These are phyloP conservation scores for Boletus rubropictus DNA, from an alignment of 768 basidiomycete genomes.

Conservation along the genomic window DNA sequence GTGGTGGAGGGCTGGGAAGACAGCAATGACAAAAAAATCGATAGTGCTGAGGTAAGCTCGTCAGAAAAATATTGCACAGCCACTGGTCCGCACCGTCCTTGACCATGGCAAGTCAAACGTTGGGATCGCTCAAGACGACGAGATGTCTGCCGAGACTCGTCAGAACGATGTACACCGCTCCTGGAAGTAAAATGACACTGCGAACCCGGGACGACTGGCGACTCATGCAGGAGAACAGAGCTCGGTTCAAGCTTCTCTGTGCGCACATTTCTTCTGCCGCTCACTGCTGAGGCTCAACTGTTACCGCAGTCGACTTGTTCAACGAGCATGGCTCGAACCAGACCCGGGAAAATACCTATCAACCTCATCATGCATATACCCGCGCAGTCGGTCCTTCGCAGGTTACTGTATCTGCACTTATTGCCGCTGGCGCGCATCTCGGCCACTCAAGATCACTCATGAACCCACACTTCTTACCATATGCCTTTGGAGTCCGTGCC, in stretches of 20 bases:
- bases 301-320: conserved; percentile 51
- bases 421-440: conserved; percentile 91
- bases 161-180: conserved; percentile 29
- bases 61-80: conserved; percentile 29
- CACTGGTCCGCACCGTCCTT: conserved; percentile 15
- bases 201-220: conserved; percentile 60
- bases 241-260: conserved; percentile 54
- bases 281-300: conserved; percentile 8
- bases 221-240: conserved; percentile 53
- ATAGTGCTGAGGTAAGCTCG: conserved; percentile 53
- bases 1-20: conserved; percentile 29
- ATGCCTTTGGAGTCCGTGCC: conserved; percentile 87
- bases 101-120: conserved; percentile 26
- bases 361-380: conserved; percentile 65
- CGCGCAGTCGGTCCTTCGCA: conserved; percentile 54
- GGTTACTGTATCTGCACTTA: conserved; percentile 79
- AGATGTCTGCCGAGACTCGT: conserved; percentile 20
- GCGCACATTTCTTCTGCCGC: conserved; percentile 17
- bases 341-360: conserved; percentile 59
- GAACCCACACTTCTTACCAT: conserved; percentile 86
- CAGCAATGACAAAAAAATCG: conserved; percentile 31
- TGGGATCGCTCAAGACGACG: conserved; percentile 21
- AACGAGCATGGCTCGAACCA: conserved; percentile 74
- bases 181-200: conserved; percentile 30
- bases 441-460: conserved; percentile 82